phyloP scores from a whole-genome alignment of 2,329 filamentous ascomycete species.

The Tolypocladium ovalisporum region DNA sequence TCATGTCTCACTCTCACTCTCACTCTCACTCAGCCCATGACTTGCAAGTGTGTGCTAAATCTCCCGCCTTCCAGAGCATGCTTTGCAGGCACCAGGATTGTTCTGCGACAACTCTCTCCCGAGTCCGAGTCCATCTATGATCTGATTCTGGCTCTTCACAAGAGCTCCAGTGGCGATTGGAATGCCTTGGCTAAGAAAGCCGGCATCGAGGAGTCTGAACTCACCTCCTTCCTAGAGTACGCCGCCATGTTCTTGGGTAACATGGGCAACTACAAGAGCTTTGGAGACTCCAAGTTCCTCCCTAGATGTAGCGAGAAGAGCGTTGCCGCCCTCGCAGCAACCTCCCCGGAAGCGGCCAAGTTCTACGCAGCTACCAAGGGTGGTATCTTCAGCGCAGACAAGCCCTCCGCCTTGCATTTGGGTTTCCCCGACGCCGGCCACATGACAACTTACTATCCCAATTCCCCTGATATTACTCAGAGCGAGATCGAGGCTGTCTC shows the following conservation, averaged over 20 bases:
- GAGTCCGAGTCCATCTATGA: constrained; percentile 76
- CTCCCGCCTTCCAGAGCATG: constrained; percentile 52
- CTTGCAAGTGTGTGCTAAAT: not conserved
- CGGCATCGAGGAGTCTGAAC: constrained; percentile 49
- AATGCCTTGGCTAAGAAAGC: constrained; percentile 52
- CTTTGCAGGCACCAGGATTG: constrained; percentile 66
- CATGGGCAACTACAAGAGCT: constrained; percentile 77
- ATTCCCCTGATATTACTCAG: constrained; percentile 63
- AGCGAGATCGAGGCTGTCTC: constrained; percentile 62
- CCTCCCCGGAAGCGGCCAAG: constrained; percentile 47
- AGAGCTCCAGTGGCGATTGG: constrained; percentile 59
- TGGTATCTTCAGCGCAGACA: constrained; percentile 59
- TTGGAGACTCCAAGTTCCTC: constrained; percentile 76
- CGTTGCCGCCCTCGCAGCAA: constrained; percentile 53
- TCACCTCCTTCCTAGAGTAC: constrained; percentile 65
- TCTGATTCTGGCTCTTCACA: constrained; percentile 65
- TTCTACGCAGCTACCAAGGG: constrained; percentile 59
- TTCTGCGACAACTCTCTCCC: constrained; percentile 70
- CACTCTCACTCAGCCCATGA: not conserved
- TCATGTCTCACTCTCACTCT: not conserved
- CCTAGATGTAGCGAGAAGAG: constrained; percentile 56
- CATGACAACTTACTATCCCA: constrained; percentile 73
- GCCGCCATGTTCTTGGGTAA: constrained; percentile 71
- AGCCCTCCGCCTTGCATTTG: constrained; percentile 58
- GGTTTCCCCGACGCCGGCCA: constrained; percentile 67